Conservation (phyloP, 192 early-diverging fungal species). For the Entomortierella chlamydospora region DNA sequence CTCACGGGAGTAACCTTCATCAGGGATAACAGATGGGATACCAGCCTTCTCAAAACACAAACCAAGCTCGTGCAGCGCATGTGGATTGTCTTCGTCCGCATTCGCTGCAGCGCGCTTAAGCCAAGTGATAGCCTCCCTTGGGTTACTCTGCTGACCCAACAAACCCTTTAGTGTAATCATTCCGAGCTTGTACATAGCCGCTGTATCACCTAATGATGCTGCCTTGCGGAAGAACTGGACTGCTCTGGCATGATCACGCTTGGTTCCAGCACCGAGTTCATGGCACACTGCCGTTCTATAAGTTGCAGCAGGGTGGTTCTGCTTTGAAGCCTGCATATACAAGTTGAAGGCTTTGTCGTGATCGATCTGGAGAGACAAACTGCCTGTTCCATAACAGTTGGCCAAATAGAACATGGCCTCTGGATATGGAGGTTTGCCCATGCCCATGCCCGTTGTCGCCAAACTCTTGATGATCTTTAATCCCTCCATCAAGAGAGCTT, state of each 20-base stretch:
- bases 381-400: conserved; percentile 88
- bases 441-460: conserved; percentile 71
- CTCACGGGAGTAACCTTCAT: conserved; percentile 88
- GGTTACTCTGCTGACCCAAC: conserved; percentile 78
- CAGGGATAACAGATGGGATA: conserved; percentile 78
- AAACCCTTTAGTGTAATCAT: conserved; percentile 91
- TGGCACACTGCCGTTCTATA: conserved; percentile 97
- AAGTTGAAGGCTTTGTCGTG: conserved; percentile 90
- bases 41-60: conserved; percentile 59
- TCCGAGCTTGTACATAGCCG: conserved; percentile 98
- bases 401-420: conserved; percentile 96
- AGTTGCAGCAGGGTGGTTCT: conserved; percentile 90
- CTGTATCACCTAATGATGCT: conserved; percentile 87
- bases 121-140: conserved; percentile 94
- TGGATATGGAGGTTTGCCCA: conserved; percentile 79
- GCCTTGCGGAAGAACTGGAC: conserved; percentile 96
- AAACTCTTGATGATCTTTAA: conserved; percentile 90
- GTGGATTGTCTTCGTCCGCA: conserved; percentile 91
- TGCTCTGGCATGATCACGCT: conserved; percentile 82
- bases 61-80: conserved; percentile 94
- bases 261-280: conserved; percentile 93
- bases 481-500: conserved; percentile 82
- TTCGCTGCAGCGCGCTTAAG: conserved; percentile 89
- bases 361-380: conserved; percentile 80
- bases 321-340: conserved; percentile 94